Evolutionary conservation across 2,329 filamentous ascomycete genomes (phyloP).

Genomic region (Aureobasidium sp.): DNA sequence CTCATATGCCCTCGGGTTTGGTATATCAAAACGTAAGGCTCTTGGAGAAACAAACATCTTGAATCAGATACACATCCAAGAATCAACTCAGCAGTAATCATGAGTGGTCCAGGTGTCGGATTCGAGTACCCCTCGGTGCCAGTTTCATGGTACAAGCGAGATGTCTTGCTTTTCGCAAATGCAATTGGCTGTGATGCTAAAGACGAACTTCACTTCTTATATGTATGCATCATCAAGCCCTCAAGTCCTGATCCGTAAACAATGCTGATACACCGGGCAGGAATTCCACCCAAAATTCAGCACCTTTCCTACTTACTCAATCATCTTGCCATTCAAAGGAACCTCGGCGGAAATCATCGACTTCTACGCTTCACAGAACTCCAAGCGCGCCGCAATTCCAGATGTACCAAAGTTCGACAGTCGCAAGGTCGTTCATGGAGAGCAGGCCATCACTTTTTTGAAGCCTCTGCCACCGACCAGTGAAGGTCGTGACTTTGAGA

Average conservation of each 20-base stretch:
- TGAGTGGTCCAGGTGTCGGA: constrained; percentile 12
- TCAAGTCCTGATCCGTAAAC: neutral
- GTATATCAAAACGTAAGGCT: neutral
- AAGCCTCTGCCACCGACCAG: constrained; percentile 67
- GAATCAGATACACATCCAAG: neutral
- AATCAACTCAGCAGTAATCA: neutral
- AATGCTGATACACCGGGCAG: constrained; percentile 32
- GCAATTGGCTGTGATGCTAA: constrained; percentile 70
- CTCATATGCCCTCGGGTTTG: neutral
- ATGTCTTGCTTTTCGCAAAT: constrained; percentile 81
- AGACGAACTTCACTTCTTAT: constrained; percentile 88
- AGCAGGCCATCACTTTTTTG: constrained; percentile 69
- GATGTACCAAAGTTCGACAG: constrained; percentile 69
- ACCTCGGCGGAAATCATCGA: constrained; percentile 68
- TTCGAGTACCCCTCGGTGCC: constrained; percentile 12
- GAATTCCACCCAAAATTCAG: constrained; percentile 81
- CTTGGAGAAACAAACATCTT: neutral
- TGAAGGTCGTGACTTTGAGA: constrained; percentile 64
- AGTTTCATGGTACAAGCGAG: constrained; percentile 80
- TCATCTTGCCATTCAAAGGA: constrained; percentile 77
- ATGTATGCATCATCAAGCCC: constrained; percentile 44
- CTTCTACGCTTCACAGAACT: constrained; percentile 66
- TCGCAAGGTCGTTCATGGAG: constrained; percentile 69
- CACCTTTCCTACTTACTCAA: constrained; percentile 81
- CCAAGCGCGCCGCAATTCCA: constrained; percentile 51